Percentiles rank a stretch among this genome's conserved stretches.
Conservation (phyloP, 441 rosid species). For the Daphne laureola region DNA sequence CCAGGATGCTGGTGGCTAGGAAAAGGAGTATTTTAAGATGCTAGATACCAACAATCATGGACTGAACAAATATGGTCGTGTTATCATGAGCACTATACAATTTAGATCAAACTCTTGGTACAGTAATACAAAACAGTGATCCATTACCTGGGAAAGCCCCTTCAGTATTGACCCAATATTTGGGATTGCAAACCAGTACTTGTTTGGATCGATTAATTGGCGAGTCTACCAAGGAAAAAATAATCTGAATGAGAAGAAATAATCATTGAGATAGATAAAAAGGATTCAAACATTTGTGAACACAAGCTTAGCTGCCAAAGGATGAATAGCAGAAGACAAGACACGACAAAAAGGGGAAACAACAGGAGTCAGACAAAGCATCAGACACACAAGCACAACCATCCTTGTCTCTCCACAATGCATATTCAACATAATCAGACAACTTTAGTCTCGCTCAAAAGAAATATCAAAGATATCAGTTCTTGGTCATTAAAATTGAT, state of each 20-base stretch:
- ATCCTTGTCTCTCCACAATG: background rate
- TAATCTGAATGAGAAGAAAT: constrained; percentile 14
- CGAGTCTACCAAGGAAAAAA: constrained; percentile 47
- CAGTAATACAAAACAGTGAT: constrained; percentile 2
- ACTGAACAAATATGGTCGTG: too few relatives aligned
- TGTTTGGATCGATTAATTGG: constrained; percentile 76
- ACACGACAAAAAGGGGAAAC: too few relatives aligned
- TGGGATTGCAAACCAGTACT: constrained; percentile 94
- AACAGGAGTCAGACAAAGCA: too few relatives aligned
- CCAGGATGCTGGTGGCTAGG: too few relatives aligned
- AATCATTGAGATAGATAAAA: background rate
- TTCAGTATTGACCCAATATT: constrained; percentile 73
- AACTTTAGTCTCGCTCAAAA: too few relatives aligned
- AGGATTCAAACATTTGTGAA: too few relatives aligned
- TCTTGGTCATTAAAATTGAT: too few relatives aligned
- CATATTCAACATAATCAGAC: too few relatives aligned
- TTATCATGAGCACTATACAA: too few relatives aligned
- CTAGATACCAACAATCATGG: too few relatives aligned
- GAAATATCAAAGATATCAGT: too few relatives aligned
- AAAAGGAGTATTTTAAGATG: too few relatives aligned
- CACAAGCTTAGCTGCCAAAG: background rate
- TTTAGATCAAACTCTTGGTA: background rate
- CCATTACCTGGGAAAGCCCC: constrained; percentile 70
- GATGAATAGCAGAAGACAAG: constrained; percentile 3
- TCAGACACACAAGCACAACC: background rate